Evolutionary conservation across 2,329 filamentous ascomycete species (phyloP).

Genomic region (Knufia fluminis): DNA sequence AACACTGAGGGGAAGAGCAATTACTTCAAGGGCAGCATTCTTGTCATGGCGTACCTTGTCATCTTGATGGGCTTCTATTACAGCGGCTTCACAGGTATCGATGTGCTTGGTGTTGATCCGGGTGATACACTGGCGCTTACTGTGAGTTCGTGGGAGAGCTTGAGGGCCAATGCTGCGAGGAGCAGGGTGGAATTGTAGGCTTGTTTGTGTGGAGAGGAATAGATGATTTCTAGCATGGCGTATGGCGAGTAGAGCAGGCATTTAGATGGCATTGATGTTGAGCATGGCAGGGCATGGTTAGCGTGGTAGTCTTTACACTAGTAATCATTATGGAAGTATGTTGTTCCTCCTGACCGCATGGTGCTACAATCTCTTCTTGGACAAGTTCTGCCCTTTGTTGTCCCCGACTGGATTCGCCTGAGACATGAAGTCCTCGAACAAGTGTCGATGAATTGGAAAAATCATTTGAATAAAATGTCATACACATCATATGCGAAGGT

Average conservation of each 20-base stretch:
- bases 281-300: too few relatives aligned
- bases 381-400: too few relatives aligned
- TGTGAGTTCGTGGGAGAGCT: constrained; percentile 3
- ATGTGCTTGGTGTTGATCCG: constrained; percentile 39
- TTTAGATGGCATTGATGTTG: too few relatives aligned
- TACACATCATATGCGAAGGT: too few relatives aligned
- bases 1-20: constrained; percentile 99
- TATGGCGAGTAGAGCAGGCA: neutral
- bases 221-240: neutral
- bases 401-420: too few relatives aligned
- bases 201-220: neutral
- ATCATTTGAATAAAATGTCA: too few relatives aligned
- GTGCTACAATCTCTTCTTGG: too few relatives aligned
- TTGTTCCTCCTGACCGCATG: too few relatives aligned
- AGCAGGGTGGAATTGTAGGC: neutral
- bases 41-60: constrained; percentile 86
- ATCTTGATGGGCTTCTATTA: constrained; percentile 89
- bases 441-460: too few relatives aligned
- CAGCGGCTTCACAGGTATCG: constrained; percentile 51
- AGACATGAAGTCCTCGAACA: too few relatives aligned
- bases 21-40: constrained; percentile 97
- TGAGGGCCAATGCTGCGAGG: neutral
- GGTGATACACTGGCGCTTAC: constrained; percentile 36
- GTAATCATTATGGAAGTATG: too few relatives aligned
- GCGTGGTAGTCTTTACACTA: too few relatives aligned